These are phyloP conservation scores for Kodamaea kaohsiungensis DNA, from an alignment of 805 yeast genomes.

Conservation along the genomic window DNA sequence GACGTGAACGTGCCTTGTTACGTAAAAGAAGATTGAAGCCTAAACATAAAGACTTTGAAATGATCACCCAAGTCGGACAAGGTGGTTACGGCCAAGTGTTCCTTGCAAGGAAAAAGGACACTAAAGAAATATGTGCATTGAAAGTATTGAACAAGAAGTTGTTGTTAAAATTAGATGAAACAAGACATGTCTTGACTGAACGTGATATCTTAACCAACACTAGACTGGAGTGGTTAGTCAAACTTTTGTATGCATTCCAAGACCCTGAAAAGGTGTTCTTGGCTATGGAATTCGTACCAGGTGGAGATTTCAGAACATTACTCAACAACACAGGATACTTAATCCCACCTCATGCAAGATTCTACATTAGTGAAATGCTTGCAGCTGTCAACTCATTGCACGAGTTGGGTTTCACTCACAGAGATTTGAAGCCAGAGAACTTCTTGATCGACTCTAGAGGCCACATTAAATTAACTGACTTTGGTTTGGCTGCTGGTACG, in stretches of 20 bases:
- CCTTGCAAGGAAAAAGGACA: slow-evolving; percentile 89
- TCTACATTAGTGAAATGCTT: slow-evolving; percentile 95
- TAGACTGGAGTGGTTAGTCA: slow-evolving; percentile 93
- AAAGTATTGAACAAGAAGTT: slow-evolving; percentile 87
- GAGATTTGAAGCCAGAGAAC: slow-evolving; percentile 96
- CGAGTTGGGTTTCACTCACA: slow-evolving; percentile 92
- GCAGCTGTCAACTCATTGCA: slow-evolving; percentile 91
- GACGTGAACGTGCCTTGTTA: slow-evolving; percentile 79
- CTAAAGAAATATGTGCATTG: slow-evolving; percentile 92
- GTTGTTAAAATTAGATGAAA: slow-evolving; percentile 86
- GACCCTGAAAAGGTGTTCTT: slow-evolving; percentile 85
- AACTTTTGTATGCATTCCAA: slow-evolving; percentile 91
- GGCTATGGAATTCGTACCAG: slow-evolving; percentile 99
- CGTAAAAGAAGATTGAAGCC: slow-evolving; percentile 91
- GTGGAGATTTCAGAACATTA: slow-evolving; percentile 96
- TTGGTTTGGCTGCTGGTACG: slow-evolving; percentile 96
- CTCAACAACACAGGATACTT: slow-evolving; percentile 90
- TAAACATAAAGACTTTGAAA: slow-evolving; percentile 91
- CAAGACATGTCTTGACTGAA: slow-evolving; percentile 93
- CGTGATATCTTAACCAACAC: slow-evolving; percentile 97
- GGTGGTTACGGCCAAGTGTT: slow-evolving; percentile 99
- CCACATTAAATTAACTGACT: slow-evolving; percentile 91
- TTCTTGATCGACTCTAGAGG: slow-evolving; percentile 88
- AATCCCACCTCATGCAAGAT: slow-evolving; percentile 93
- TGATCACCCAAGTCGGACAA: slow-evolving; percentile 98